Conservation (phyloP, 2,329 filamentous ascomycete genomes). For the Monosporascus sp. region DNA sequence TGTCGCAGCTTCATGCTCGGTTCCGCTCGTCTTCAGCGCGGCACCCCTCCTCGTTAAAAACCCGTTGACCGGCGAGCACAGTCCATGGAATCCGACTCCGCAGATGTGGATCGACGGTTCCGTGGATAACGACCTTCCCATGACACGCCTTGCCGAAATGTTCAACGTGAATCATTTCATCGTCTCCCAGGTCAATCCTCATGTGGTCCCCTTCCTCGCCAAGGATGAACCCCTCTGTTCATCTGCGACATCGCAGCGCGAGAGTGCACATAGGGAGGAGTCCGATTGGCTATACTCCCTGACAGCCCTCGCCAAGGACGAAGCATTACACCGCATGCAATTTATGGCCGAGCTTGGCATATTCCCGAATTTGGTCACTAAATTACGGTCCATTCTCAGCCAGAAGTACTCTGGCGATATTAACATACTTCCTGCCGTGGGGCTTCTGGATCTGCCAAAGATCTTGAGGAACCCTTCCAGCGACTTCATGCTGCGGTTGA, state of each 20-base stretch:
- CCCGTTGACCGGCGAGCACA: slow-evolving; percentile 67
- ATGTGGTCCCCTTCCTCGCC: slow-evolving; percentile 79
- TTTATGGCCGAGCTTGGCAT: slow-evolving; percentile 75
- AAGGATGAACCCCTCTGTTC: slow-evolving; percentile 60
- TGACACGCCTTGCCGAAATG: slow-evolving; percentile 85
- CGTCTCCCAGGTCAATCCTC: slow-evolving; percentile 93
- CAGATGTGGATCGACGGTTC: slow-evolving; percentile 92
- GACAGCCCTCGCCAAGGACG: slow-evolving; percentile 69
- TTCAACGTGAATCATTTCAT: slow-evolving; percentile 99
- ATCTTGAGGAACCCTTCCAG: slow-evolving; percentile 79
- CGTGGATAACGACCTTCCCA: slow-evolving; percentile 89
- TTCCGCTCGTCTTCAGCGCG: slow-evolving; percentile 79
- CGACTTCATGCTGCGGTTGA: slow-evolving; percentile 79
- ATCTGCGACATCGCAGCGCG: slow-evolving; percentile 17
- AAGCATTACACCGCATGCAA: slow-evolving; percentile 74
- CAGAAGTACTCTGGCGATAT: slow-evolving; percentile 95
- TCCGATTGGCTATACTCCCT: slow-evolving; percentile 60
- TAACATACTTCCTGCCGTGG: slow-evolving; percentile 80
- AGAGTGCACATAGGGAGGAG: slow-evolving; percentile 32
- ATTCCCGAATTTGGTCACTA: slow-evolving; percentile 72
- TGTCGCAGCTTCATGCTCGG: slow-evolving; percentile 91
- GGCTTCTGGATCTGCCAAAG: slow-evolving; percentile 65
- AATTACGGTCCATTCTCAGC: slow-evolving; percentile 73
- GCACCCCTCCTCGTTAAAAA: slow-evolving; percentile 80
- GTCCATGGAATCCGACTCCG: slow-evolving; percentile 79